phyloP scores from a whole-genome alignment of 495 filamentous ascomycete species.

The Echria macrotheca region DNA sequence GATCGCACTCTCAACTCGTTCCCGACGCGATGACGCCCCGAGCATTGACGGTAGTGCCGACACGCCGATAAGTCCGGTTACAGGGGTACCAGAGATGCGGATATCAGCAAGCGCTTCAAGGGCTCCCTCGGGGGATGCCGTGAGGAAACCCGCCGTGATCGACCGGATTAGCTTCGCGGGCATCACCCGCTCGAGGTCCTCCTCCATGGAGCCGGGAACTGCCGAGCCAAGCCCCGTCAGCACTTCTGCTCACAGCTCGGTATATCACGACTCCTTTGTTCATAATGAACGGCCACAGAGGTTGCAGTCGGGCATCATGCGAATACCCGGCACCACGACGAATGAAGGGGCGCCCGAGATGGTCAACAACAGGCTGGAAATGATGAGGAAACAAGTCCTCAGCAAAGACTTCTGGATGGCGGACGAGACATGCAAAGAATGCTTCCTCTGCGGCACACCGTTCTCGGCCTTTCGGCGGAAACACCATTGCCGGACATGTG shows the following conservation, averaged over 20 bases:
- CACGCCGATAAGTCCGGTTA: conserved; percentile 37
- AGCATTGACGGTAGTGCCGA: conserved; percentile 38
- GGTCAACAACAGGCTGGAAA: conserved; percentile 56
- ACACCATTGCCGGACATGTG: conserved; percentile 91
- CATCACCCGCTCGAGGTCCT: conserved; percentile 52
- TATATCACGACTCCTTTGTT: conserved; percentile 47
- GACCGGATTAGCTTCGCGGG: conserved; percentile 52
- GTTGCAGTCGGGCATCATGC: conserved; percentile 38
- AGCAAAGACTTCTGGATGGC: conserved; percentile 99
- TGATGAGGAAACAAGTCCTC: conserved; percentile 75
- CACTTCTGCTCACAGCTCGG: conserved; percentile 50
- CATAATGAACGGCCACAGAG: conserved; percentile 39
- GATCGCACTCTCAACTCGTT: conserved; percentile 25
- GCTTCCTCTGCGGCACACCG: conserved; percentile 82
- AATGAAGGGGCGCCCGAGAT: conserved; percentile 54
- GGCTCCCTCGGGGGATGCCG: conserved; percentile 19
- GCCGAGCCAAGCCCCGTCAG: conserved; percentile 47
- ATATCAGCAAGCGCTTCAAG: conserved; percentile 23
- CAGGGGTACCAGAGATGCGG: conserved; percentile 29
- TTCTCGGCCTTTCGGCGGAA: conserved; percentile 94
- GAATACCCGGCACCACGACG: conserved; percentile 49
- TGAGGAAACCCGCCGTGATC: conserved; percentile 40
- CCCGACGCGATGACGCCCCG: conserved; percentile 35
- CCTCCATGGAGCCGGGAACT: conserved; percentile 53
- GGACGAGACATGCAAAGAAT: conserved; percentile 96